These are phyloP conservation scores for Microascus cirrosus DNA, from an alignment of 2,329 filamentous ascomycete species.

Conservation along the genomic window DNA sequence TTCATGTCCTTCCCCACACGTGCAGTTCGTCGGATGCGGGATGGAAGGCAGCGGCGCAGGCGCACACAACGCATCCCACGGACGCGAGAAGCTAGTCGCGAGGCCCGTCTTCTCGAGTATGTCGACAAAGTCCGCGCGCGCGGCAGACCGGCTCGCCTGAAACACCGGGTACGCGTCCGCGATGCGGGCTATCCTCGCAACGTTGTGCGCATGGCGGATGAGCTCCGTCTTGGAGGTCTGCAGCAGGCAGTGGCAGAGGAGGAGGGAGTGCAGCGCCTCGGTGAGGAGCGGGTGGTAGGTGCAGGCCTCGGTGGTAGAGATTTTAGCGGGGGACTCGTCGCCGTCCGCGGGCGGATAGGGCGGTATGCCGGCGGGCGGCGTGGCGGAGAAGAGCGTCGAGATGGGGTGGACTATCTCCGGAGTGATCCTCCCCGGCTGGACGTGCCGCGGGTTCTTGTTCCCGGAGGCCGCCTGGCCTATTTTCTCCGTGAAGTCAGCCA, in stretches of 20 bases:
- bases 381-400: slow-evolving; percentile 59
- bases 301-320: slow-evolving; percentile 39
- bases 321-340: neutral
- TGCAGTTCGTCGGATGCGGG: neutral
- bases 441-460: slow-evolving; percentile 15
- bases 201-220: slow-evolving; percentile 71
- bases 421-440: slow-evolving; percentile 8
- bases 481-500: slow-evolving; percentile 44
- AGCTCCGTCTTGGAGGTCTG: slow-evolving; percentile 72
- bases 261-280: slow-evolving; percentile 66
- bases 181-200: slow-evolving; percentile 60
- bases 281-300: slow-evolving; percentile 75
- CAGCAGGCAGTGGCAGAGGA: slow-evolving; percentile 67
- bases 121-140: slow-evolving; percentile 59
- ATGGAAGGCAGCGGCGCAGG: slow-evolving; percentile 38
- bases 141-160: slow-evolving; percentile 57
- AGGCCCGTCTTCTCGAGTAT: slow-evolving; percentile 25
- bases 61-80: slow-evolving; percentile 62
- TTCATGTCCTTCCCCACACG: neutral
- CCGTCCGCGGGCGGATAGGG: slow-evolving; percentile 42
- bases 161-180: slow-evolving; percentile 76
- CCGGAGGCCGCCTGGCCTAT: slow-evolving; percentile 36
- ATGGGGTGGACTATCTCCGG: slow-evolving; percentile 30
- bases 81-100: slow-evolving; percentile 20
- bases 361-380: slow-evolving; percentile 55